phyloP scores from a whole-genome alignment of 148 eudicot species.

The Agrostemma githago region DNA sequence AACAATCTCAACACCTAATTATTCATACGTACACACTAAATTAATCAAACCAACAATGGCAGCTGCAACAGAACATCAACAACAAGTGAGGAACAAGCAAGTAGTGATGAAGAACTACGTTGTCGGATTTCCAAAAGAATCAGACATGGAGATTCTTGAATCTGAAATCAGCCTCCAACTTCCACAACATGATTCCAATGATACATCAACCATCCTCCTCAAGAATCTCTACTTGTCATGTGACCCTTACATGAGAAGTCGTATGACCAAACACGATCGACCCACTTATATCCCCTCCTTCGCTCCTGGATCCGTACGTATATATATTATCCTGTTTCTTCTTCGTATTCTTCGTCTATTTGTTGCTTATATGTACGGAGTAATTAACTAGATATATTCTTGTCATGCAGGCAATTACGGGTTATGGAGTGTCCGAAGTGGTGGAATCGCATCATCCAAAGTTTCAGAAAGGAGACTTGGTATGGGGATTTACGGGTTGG shows the following conservation, averaged over 20 bases:
- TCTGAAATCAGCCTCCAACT: slow-evolving; percentile 26
- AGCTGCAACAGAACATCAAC: neutral
- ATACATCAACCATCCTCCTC: slow-evolving; percentile 24
- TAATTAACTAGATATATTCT: no score
- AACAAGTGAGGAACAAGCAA: slow-evolving; percentile 45
- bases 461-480: slow-evolving; percentile 46
- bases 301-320: slow-evolving; percentile 32
- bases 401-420: slow-evolving; percentile 38
- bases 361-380: neutral
- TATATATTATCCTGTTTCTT: neutral
- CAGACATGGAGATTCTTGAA: slow-evolving; percentile 31
- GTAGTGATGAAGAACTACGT: slow-evolving; percentile 36
- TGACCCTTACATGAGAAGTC: slow-evolving; percentile 46
- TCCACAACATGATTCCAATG: slow-evolving; percentile 27
- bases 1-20: no score
- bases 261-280: slow-evolving; percentile 32
- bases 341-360: neutral
- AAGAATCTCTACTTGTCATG: slow-evolving; percentile 54
- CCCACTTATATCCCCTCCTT: slow-evolving; percentile 24
- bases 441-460: slow-evolving; percentile 47
- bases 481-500: slow-evolving; percentile 57
- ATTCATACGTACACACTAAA: no score
- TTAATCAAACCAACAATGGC: slow-evolving; percentile 7
- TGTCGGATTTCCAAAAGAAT: slow-evolving; percentile 40
- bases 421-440: slow-evolving; percentile 57